phyloP scores from a whole-genome alignment of 768 basidiomycete genomes.

The Tricholomella constricta region DNA sequence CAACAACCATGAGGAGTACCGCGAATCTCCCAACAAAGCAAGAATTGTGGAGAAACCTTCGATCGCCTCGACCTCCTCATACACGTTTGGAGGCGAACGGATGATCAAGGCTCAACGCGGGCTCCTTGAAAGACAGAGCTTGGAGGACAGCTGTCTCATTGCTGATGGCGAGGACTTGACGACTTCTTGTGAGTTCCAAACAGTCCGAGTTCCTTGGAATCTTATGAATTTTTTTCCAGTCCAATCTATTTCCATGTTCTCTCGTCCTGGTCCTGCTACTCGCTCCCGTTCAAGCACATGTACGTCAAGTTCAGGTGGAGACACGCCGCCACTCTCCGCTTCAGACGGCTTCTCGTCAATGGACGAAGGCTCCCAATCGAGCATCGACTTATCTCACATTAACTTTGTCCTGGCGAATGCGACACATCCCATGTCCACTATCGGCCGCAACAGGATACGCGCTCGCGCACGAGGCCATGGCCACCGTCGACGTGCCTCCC shows the following conservation, averaged over 20 bases:
- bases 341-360: slow-evolving; percentile 65
- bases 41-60: slow-evolving; percentile 65
- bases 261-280: slow-evolving; percentile 50
- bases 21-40: slow-evolving; percentile 45
- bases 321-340: slow-evolving; percentile 70
- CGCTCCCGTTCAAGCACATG: slow-evolving; percentile 71
- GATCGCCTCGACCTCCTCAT: slow-evolving; percentile 64
- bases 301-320: slow-evolving; percentile 64
- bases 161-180: slow-evolving; percentile 68
- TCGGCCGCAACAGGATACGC: slow-evolving; percentile 44
- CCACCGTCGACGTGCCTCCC: slow-evolving; percentile 71
- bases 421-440: slow-evolving; percentile 50
- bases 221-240: slow-evolving; percentile 32
- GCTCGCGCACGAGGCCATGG: slow-evolving; percentile 62
- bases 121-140: slow-evolving; percentile 62
- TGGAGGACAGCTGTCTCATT: slow-evolving; percentile 64
- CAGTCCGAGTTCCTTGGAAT: background rate
- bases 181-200: slow-evolving; percentile 46
- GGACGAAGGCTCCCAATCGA: slow-evolving; percentile 75
- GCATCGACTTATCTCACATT: slow-evolving; percentile 70
- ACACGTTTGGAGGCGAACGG: slow-evolving; percentile 64
- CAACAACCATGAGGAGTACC: slow-evolving; percentile 28
- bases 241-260: slow-evolving; percentile 57
- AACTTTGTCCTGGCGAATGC: slow-evolving; percentile 56
- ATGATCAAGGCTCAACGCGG: slow-evolving; percentile 69